These are phyloP conservation scores for Cucurbita argyrosperma DNA, from an alignment of 306 rosid species.

Conservation along the genomic window DNA sequence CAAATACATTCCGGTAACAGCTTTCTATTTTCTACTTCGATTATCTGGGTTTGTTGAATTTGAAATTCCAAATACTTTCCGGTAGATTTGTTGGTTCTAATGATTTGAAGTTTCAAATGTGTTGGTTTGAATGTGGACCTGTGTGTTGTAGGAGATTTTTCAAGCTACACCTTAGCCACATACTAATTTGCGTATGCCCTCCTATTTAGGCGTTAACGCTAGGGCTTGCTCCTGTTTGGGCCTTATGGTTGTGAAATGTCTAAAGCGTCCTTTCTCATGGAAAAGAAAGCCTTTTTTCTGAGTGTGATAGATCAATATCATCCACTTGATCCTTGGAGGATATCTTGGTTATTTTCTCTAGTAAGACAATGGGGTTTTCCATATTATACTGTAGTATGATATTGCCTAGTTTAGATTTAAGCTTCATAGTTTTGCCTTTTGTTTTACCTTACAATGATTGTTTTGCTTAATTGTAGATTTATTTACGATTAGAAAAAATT, in stretches of 20 bases:
- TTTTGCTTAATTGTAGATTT: no score
- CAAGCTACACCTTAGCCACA: neutral
- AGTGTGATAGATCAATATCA: neutral
- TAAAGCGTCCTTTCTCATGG: neutral
- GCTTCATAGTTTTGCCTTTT: neutral
- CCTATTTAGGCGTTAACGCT: neutral
- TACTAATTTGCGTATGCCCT: neutral
- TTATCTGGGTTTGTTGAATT: neutral
- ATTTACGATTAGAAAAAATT: no score
- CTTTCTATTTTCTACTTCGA: neutral
- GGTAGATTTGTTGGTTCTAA: neutral
- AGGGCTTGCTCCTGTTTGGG: neutral
- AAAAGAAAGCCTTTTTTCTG: neutral
- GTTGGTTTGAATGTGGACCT: neutral
- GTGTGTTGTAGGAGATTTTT: neutral
- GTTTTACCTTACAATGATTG: no score
- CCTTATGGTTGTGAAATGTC: neutral
- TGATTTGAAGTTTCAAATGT: neutral
- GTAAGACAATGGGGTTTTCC: neutral
- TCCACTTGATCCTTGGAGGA: neutral
- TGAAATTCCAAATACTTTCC: neutral
- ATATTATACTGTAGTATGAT: neutral
- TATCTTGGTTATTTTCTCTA: neutral
- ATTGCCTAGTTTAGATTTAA: neutral
- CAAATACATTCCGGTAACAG: constrained; percentile 78